Evolutionary conservation across 208 protist genomes (phyloP).

Genomic region (Leishmania guyanensis): DNA sequence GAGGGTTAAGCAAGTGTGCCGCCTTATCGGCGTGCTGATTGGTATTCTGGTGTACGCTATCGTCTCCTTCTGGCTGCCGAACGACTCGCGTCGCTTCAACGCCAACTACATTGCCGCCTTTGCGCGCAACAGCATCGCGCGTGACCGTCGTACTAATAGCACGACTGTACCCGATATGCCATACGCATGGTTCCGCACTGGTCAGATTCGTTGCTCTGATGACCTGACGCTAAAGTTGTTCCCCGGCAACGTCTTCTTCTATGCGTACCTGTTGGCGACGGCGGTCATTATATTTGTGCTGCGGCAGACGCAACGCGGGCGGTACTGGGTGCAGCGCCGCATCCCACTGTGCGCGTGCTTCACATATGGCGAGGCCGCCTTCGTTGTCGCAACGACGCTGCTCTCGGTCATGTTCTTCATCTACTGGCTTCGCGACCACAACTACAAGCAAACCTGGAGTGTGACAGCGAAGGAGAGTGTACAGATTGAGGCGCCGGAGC

Average conservation of each 20-base stretch:
- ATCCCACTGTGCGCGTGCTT: conserved; percentile 21
- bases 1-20: conserved; percentile 14
- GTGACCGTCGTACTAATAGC: conserved; percentile 5
- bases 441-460: conserved; percentile 42
- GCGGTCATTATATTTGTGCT: conserved; percentile 33
- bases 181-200: conserved; percentile 46
- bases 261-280: conserved; percentile 40
- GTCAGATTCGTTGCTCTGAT: conserved; percentile 31
- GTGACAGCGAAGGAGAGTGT: background rate
- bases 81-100: conserved; percentile 38
- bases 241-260: conserved; percentile 73
- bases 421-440: conserved; percentile 73
- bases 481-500: conserved; percentile 29
- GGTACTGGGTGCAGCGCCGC: conserved; percentile 32
- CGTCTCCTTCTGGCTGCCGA: conserved; percentile 58
- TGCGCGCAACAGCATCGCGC: conserved; percentile 10
- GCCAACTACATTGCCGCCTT: conserved; percentile 32
- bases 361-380: conserved; percentile 32
- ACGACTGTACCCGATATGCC: conserved; percentile 49
- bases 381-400: conserved; percentile 34
- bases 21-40: conserved; percentile 19
- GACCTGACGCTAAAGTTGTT: conserved; percentile 55
- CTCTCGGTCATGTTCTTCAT: conserved; percentile 48
- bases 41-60: conserved; percentile 33
- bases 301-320: conserved; percentile 25